Conservation (phyloP, 306 rosid genomes). For the Arachis hypogaea region DNA sequence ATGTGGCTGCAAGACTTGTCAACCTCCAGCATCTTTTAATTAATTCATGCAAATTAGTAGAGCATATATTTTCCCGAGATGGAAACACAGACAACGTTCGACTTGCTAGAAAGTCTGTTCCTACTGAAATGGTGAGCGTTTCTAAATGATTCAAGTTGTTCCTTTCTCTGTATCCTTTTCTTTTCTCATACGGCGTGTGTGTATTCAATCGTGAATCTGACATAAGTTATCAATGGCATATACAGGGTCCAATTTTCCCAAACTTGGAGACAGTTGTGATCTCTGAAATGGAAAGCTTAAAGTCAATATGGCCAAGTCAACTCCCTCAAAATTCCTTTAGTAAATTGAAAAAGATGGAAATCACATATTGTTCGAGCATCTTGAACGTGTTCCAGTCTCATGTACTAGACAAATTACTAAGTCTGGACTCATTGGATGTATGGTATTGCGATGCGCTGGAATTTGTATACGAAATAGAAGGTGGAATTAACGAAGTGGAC, state of each 20-base stretch:
- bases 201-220: slow-evolving; percentile 18
- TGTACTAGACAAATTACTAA: slow-evolving; percentile 40
- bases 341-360: slow-evolving; percentile 46
- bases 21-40: slow-evolving; percentile 43
- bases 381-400: slow-evolving; percentile 42
- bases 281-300: slow-evolving; percentile 43
- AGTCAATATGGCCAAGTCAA: slow-evolving; percentile 42
- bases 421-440: slow-evolving; percentile 43
- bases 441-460: slow-evolving; percentile 34
- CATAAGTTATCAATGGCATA: slow-evolving; percentile 3
- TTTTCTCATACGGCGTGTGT: background rate
- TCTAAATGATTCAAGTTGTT: slow-evolving; percentile 16
- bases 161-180: background rate
- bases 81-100: background rate
- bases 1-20: slow-evolving; percentile 37
- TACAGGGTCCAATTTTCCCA: slow-evolving; percentile 46
- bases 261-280: slow-evolving; percentile 47
- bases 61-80: slow-evolving; percentile 28
- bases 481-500: slow-evolving; percentile 3
- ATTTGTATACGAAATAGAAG: slow-evolving; percentile 41
- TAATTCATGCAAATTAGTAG: slow-evolving; percentile 40
- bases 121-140: slow-evolving; percentile 39
- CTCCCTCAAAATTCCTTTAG: slow-evolving; percentile 26
- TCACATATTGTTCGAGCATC: slow-evolving; percentile 36
- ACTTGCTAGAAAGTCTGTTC: slow-evolving; percentile 3